Percentiles rank a stretch among this genome's conserved stretches.
Conservation (phyloP, 108 stramenopile genomes). For the Heterococcus sp. region DNA sequence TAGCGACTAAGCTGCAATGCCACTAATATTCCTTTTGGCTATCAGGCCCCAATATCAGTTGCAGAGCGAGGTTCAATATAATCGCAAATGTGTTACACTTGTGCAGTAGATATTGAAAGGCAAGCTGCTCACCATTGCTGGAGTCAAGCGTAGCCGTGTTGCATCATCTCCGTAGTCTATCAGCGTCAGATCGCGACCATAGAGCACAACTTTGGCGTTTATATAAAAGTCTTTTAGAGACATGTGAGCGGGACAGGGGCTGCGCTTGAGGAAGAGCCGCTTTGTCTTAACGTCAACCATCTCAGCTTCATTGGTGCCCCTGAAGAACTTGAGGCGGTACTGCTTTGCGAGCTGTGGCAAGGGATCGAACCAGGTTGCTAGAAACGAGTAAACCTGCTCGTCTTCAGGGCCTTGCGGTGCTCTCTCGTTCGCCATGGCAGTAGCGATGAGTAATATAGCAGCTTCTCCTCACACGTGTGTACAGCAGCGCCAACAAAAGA, state of each 20-base stretch:
- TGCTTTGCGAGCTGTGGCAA: conserved; percentile 54
- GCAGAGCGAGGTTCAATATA: too few species aligned
- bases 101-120: not conserved
- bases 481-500: too few species aligned
- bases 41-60: too few species aligned
- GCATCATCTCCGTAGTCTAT: not conserved
- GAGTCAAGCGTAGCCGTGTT: not conserved
- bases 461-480: too few species aligned
- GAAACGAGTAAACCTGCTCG: conserved; percentile 34
- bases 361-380: conserved; percentile 57
- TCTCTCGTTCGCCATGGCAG: too few species aligned
- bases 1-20: too few species aligned
- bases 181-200: not conserved
- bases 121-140: not conserved
- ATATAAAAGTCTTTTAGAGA: conserved; percentile 37
- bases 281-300: conserved; percentile 54
- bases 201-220: conserved; percentile 18
- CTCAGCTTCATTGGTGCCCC: conserved; percentile 48
- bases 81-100: too few species aligned
- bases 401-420: too few species aligned
- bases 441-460: too few species aligned
- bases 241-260: conserved; percentile 49
- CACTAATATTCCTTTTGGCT: too few species aligned
- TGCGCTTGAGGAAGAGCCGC: conserved; percentile 50
- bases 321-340: conserved; percentile 52